Base-by-base conservation (phyloP, 768 basidiomycete genomes). In the Tylopilus sp. region DNA sequence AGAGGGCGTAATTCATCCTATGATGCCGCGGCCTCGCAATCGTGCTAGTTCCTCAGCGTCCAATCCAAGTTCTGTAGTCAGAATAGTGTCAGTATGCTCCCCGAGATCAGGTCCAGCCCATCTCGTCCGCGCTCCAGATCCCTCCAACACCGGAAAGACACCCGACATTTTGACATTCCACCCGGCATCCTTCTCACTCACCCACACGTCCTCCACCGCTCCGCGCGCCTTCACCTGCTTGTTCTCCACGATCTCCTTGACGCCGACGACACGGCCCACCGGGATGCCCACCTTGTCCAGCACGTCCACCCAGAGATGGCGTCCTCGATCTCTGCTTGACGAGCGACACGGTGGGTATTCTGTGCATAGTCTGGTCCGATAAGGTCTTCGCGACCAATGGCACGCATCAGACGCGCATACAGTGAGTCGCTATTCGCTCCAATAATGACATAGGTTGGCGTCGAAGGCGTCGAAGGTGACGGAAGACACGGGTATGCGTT, bases 31-130 rank as follows among this genome's bases (percentile, higher is more conserved):
- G 13, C 56, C 54, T 56, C 76, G 69, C 33, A 83, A 65, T 50
- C 63, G 66, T 16, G 63, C 62, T 28, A 83, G 58, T 19, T 75
- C 73, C 13, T 69, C 63, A 14, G 55, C 48, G 16, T 63, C 65
- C 50, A 82, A 52, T 5, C 75, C 76, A 45, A 83, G 61, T 28
- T 80, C 76, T 1, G 65, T 58, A 52, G 43, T 72, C 53, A 84
- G 59, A 19, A 83, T 74, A 38, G 78, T 73, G 17, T 78, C 73
- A 0, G 82, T 84, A 62, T 83, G 82, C 48, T 71, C 66, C 4
- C 86, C 86, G n/a, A 87, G 70, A 54, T 85, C 75, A 2, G 85
- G 86, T 1, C 85, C 86, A 25, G 84, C 85, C 85, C 85, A 87
- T 55, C 74, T 77, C 2, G 85, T 84, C 58, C 73, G 73, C 6